These are phyloP conservation scores for Astrephomene gubernaculifera DNA, from an alignment of 139 green algal species.

Conservation along the genomic window DNA sequence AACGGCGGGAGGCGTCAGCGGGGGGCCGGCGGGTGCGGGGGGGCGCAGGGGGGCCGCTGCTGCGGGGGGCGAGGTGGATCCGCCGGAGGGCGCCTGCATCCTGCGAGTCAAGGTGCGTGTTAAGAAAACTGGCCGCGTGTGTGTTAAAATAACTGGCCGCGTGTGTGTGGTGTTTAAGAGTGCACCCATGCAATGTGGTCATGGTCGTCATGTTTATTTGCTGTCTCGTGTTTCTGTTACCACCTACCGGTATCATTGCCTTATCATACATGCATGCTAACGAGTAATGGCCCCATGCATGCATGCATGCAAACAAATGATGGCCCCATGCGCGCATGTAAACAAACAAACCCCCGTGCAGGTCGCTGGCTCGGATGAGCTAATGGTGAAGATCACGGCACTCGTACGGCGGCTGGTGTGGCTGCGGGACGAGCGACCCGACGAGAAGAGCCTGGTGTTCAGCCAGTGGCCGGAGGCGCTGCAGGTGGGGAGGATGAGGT, in stretches of 20 bases:
- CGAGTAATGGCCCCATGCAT: background rate
- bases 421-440: conserved; percentile 43
- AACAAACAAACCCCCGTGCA: background rate
- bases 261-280: background rate
- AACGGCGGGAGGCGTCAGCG: background rate
- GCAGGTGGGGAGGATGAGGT: conserved; percentile 4
- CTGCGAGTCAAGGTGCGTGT: conserved; percentile 44
- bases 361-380: conserved; percentile 43
- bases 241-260: background rate
- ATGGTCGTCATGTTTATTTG: too few relatives aligned
- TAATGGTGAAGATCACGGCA: conserved; percentile 63
- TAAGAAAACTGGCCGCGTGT: background rate
- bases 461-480: conserved; percentile 72
- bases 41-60: background rate
- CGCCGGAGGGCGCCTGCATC: conserved; percentile 47
- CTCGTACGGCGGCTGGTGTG: conserved; percentile 71
- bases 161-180: too few relatives aligned
- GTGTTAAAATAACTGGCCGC: too few relatives aligned
- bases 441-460: conserved; percentile 70
- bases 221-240: background rate
- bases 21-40: background rate
- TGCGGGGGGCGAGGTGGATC: conserved; percentile 35
- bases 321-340: background rate
- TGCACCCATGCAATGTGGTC: background rate
- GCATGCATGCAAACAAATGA: background rate